Percentiles rank a stretch among this genome's conserved stretches.
Conservation (phyloP, 2,329 filamentous ascomycete species). For the Diplodia corticola region DNA sequence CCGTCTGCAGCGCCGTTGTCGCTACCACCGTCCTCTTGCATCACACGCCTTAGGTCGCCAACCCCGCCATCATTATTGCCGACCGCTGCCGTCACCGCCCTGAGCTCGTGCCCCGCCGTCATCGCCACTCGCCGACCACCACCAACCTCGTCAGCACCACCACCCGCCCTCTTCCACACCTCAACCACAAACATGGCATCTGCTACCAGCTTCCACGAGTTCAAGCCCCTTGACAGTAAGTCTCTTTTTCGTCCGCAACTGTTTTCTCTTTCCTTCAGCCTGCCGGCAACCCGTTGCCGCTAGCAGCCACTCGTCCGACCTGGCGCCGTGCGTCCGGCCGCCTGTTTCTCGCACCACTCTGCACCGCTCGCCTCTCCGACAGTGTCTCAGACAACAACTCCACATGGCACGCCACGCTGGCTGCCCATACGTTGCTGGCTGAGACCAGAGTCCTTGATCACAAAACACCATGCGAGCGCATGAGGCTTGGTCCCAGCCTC, state of each 20-base stretch:
- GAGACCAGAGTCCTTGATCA: background rate
- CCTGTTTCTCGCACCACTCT: background rate
- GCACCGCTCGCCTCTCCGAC: background rate
- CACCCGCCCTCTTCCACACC: background rate
- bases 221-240: constrained; percentile 79
- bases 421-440: background rate
- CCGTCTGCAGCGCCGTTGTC: too few species aligned
- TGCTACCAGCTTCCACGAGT: constrained; percentile 75
- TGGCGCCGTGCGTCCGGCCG: background rate
- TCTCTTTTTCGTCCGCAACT: constrained; percentile 27
- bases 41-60: background rate
- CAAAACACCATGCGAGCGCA: background rate
- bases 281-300: background rate
- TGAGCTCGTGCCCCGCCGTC: background rate
- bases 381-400: constrained; percentile 5
- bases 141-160: background rate
- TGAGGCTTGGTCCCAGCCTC: background rate
- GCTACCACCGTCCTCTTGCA: too few species aligned
- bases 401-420: background rate
- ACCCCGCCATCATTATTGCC: background rate
- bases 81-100: background rate
- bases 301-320: background rate
- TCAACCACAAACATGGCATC: constrained; percentile 58
- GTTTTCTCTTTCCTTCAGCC: background rate
- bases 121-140: too few species aligned